phyloP scores from a whole-genome alignment of 306 rosid species.

The Sicyos baderoa region DNA sequence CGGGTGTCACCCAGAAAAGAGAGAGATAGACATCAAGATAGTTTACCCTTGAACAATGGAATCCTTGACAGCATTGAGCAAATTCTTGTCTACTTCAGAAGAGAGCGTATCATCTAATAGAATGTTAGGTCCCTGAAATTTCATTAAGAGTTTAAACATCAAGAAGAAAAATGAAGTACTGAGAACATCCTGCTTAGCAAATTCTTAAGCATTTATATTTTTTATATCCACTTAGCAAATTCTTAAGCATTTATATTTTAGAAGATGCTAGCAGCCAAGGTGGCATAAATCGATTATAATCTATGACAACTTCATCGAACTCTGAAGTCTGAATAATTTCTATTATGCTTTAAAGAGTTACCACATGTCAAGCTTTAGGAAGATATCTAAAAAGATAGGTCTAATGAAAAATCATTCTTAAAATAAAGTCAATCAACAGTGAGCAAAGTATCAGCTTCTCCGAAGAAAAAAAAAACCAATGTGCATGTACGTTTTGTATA shows the following conservation, averaged over 20 bases:
- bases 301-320: conserved; percentile 1
- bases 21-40: conserved; percentile 7
- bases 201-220: neutral
- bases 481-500: neutral
- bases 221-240: neutral
- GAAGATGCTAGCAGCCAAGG: neutral
- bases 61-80: conserved; percentile 81
- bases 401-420: neutral
- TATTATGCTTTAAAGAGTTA: neutral
- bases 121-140: conserved; percentile 85
- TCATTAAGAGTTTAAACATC: neutral
- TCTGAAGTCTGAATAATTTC: neutral
- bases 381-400: neutral
- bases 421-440: neutral
- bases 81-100: conserved; percentile 82
- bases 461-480: neutral
- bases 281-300: neutral
- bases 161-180: neutral
- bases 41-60: conserved; percentile 96
- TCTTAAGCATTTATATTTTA: neutral
- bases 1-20: neutral
- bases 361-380: neutral
- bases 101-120: conserved; percentile 88
- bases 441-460: neutral
- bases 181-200: neutral